Base-by-base conservation (phyloP, 768 basidiomycete species). In the Cystofilobasidium capitatum region DNA sequence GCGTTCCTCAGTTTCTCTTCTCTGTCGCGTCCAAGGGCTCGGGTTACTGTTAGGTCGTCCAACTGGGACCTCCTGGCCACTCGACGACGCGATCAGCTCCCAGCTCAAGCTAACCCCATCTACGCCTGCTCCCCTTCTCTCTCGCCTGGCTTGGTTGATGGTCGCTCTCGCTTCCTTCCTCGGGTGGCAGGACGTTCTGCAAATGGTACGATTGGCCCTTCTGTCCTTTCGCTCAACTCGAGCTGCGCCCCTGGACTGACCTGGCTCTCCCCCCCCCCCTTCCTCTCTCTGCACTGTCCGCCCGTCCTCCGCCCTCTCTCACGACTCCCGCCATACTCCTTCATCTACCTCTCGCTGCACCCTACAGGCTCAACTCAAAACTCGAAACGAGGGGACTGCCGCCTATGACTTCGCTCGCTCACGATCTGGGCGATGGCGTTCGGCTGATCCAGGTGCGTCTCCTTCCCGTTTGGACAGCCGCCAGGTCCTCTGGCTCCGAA, bases 351-450 rank as follows among this genome's bases (percentile, higher is more conserved):
- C 35, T 49, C 36, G 26, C 14, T 10, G 9, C 29, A n/a, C 29
- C 33, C 54, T 3, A 44, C 71, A 97, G 94, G 96, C 81, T 98
- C 68, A 99, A 98, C 74, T 90, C 92, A 12, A 93, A 94, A 76
- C 83, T 99, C 36, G 92, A 97, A 75, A 80, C 83, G 4, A 82
- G 88, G 71, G 87, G 86, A 68, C 84, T 92, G 73, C 87, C 88
- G 8, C 84, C 90, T 16, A 93, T 99, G 89, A 81, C 81, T 13
- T 91, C 92, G 59, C 83, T 99, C 8, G 87, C 91, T 33, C 82
- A 83, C 64, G 96, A 98, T 80, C 84, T 98, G 62, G 90, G 88
- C 7, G 93, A 97, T 79, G 96, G 96, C 39, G 92, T 96, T 24
- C 85, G 89, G 70, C 82, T 99, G 47, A 96, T 98, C 70, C 93